A percentile compares a stretch with the other conserved stretches of the same genome.
These are phyloP conservation scores for Sporothrix globosa DNA, from an alignment of 2,329 filamentous ascomycete genomes.

Conservation along the genomic window DNA sequence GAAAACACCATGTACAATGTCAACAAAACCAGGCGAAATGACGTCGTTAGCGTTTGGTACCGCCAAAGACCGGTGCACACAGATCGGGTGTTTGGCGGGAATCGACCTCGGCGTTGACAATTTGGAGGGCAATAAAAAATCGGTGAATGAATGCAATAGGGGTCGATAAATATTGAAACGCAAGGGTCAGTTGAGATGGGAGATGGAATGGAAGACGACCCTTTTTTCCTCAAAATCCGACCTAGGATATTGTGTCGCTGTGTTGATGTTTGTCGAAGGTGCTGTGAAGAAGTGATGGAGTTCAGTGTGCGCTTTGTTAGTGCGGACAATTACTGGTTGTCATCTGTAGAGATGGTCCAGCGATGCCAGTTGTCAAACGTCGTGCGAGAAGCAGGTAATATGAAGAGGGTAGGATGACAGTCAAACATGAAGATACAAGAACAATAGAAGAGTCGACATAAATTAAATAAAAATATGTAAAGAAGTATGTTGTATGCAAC, in stretches of 20 bases:
- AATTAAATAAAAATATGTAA: background rate
- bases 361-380: background rate
- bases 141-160: background rate
- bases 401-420: background rate
- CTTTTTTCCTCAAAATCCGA: background rate
- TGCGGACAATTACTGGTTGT: background rate
- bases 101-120: slow-evolving; percentile 12
- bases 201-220: background rate
- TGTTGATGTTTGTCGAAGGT: background rate
- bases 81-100: slow-evolving; percentile 15
- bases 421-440: background rate
- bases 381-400: slow-evolving; percentile 8
- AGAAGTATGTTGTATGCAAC: background rate
- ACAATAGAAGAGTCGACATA: background rate
- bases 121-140: slow-evolving; percentile 7
- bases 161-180: slow-evolving; percentile 9
- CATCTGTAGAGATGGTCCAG: background rate
- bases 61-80: background rate
- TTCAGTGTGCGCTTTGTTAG: background rate
- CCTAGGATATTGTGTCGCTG: background rate
- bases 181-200: background rate
- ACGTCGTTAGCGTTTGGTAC: slow-evolving; percentile 21
- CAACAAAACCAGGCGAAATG: background rate
- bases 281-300: background rate
- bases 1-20: background rate